Evolutionary conservation across 441 rosid genomes (phyloP), one percentile per base, ranked within the genome.

Genomic region (Codiaeum variegatum): DNA sequence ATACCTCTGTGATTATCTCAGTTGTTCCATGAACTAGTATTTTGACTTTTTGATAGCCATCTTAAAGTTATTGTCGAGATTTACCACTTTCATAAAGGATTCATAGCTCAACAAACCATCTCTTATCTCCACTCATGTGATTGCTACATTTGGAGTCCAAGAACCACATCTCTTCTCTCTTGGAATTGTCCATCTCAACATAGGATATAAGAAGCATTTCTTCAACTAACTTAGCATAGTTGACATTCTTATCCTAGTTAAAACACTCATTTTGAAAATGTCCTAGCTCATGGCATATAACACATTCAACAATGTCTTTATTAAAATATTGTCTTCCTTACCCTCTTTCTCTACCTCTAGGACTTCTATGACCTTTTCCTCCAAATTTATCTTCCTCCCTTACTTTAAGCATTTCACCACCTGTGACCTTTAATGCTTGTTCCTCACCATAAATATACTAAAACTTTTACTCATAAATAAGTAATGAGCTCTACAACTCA

Each of bases 111-210:
- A 3, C 0, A 18, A 62, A 18, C 66, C 18, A 11, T 0, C n/a
- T n/a, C 5, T 28, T 12, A 1, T 62, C 44, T 18, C 44, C 24
- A 5, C 34, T 26, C 36, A 58, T 58, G 16, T 58, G 62, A 28
- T 58, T 58, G 5, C 18, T 2, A 28, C 62, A 62, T 5, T 13
- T 26, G 0, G 46, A 62, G 44, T 63, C 49, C 4, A 63, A 13
- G 28, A 63, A 63, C 67, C 67, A 63, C 15, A 38, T 16, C 10
- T 63, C 67, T 3, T 63, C 67, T 23, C 19, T 36, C 12, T 63
- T 36, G 13, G 31, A 13, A 2, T 40, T 7, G 1, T 63, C 26
- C 1, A 4, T 10, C 28, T 40, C 29, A 0, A 63, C 7, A 23
- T 36, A 38, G 1, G 49, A 9, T 29, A 63, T 63, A 8, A 63